Base-by-base conservation (phyloP, 176 grass and related monocot species). In the Olyra latifolia region DNA sequence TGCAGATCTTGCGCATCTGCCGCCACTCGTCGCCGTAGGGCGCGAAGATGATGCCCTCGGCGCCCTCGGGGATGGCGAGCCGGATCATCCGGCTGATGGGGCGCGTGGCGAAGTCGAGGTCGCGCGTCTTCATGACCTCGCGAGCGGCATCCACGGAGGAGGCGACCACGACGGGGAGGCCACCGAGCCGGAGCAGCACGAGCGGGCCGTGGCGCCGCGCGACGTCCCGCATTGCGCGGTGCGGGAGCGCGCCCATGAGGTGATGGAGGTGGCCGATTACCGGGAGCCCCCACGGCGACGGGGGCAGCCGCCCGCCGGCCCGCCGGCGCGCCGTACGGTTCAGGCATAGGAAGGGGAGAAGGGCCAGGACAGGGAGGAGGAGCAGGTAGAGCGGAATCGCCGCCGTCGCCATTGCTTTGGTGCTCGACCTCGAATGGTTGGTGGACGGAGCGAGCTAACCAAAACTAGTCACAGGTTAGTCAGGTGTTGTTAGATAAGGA, bases 231-330 rank as follows among this genome's bases (percentile, higher is more conserved):
- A 91, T 76, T 42, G 80, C 46, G 29, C 52, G 84, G 41, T 87
- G 89, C 54, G 80, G 88, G 17, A 80, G 66, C 40, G 69, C 59
- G 9, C 80, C 15, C 2, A 20, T 24, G 25, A 92, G 77, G 62
- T 82, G 83, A 72, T 85, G 82, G 1, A 92, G 38, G 38, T 85
- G 76, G 65, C 90, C 82, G 70, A 92, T 43, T 62, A 91, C 52
- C 17, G 85, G 89, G 56, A 84, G 63, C 2, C 20, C 49, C 69
- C 60, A 76, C 2, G 85, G 89, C 1, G 80, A 76, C 3, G 89
- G 89, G 10, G 85, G 85, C 1, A 84, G 75, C 30, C 49, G 61
- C 13, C n/a, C 42, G 0, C 0, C 47, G 16, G 16, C 7, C 30
- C 0, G 53, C 22, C 62, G 53, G 27, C 14, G 48, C 35, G 54